Conservation (phyloP, 257 asterid species). For the Nicotiana noctiflora region DNA sequence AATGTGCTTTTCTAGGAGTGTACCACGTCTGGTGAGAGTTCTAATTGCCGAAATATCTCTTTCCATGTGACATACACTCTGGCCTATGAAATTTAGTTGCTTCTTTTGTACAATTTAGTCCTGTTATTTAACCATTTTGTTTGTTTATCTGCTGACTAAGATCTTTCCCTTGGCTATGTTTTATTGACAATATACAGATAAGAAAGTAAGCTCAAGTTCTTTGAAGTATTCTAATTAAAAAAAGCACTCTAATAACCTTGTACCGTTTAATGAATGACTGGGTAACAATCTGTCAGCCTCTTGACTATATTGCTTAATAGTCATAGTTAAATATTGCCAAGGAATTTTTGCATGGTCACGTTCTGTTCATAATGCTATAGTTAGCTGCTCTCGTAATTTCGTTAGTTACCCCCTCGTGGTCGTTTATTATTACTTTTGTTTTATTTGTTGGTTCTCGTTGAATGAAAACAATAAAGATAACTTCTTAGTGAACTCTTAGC, state of each 20-base stretch:
- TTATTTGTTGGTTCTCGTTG: not conserved
- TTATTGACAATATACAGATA: not conserved
- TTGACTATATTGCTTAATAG: not conserved
- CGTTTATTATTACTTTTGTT: not conserved
- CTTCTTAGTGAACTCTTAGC: not conserved
- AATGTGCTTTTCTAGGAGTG: slow-evolving; percentile 63
- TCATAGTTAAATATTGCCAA: not conserved
- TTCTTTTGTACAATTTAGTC: not conserved
- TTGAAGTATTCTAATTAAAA: not conserved
- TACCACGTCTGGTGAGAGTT: slow-evolving; percentile 56
- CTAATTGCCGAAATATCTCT: not conserved
- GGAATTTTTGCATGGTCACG: not conserved
- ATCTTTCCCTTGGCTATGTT: not conserved
- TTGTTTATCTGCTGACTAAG: not conserved
- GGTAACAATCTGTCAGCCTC: not conserved
- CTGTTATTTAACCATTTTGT: not conserved
- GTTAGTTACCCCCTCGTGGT: not conserved
- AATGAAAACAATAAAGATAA: not conserved
- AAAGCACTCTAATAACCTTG: not conserved
- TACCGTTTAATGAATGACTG: not conserved
- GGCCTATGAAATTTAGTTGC: not conserved
- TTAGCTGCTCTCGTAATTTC: not conserved
- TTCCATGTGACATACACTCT: not conserved
- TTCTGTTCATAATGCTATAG: not conserved
- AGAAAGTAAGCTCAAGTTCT: not conserved